Evolutionary conservation across 2,329 filamentous ascomycete species (phyloP), one percentile per base, ranked within the genome.

Genomic region (Hymenoscyphus fraxineus): DNA sequence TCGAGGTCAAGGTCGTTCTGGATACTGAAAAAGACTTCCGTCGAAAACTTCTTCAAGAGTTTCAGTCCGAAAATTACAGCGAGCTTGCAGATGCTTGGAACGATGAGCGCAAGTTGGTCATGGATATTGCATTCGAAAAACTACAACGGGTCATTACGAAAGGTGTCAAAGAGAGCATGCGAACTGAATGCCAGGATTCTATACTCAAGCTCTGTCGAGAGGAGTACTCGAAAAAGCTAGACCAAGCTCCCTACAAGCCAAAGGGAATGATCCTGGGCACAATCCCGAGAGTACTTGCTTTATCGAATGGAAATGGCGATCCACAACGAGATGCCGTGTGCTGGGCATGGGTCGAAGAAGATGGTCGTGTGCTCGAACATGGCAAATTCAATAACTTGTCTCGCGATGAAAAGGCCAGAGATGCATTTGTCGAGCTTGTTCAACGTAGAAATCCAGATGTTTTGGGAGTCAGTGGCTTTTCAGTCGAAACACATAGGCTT

Each of bases 31-130:
- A 88, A 6, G 85, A 89, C 40, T 93, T 97, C 80, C 88, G 88
- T 64, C 85, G 87, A 60, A 87, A 90, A 61, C 83, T 99, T 4
- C 90, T 92, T 74, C 83, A 86, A 58, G 90, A 95, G 71, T 96
- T 99, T 67, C 89, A 92, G 67, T 97, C 93, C 0, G 95, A 99
- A 77, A 97, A 96, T 77, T 95, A 92, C 76, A 97, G 93, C 73
- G 93, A 97, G 73, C 85, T 95, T 57, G 95, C 95, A 2, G 94
- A 98, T 77, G 90, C 92, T 10, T 99, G 95, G 95, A 97, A 97
- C 70, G 85, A 88, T 58, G 87, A 97, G 72, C 89, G 95, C 41
- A 88, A 89, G 69, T 93, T 96, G 73, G 89, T 96, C 0, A 80
- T 99, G 59, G 91, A 97, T 70, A 76, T 88, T 62, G 93, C 93